Evolutionary conservation across 108 stramenopile species (phyloP).

Genomic region (Aureococcus anophagefferens): DNA sequence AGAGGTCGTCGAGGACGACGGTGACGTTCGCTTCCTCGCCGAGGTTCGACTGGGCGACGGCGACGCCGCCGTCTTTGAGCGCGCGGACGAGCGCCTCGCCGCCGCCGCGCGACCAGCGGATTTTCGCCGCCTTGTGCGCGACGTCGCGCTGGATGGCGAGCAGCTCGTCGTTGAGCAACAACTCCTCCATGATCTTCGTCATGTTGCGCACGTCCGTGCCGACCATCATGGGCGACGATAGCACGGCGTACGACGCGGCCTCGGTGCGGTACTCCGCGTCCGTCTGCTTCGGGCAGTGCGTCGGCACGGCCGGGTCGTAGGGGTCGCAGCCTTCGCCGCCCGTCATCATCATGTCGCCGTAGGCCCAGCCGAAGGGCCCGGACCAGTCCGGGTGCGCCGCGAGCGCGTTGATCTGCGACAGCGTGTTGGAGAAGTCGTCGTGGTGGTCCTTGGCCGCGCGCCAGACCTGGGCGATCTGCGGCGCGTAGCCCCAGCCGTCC

Average conservation of each 20-base stretch:
- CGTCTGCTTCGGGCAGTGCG: not conserved
- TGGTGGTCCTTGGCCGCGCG: conserved; percentile 5
- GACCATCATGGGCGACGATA: not conserved
- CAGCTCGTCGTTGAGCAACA: not conserved
- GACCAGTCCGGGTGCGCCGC: not conserved
- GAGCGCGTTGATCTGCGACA: not conserved
- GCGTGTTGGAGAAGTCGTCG: not conserved
- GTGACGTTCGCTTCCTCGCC: no score
- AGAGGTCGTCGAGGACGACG: no score
- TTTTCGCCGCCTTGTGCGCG: no score
- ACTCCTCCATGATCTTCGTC: not conserved
- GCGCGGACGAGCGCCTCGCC: no score
- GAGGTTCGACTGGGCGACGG: no score
- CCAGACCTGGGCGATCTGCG: not conserved
- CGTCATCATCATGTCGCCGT: not conserved
- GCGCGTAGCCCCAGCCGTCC: not conserved
- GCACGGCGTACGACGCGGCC: not conserved
- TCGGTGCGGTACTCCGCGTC: not conserved
- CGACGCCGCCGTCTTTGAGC: no score
- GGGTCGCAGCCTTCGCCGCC: not conserved
- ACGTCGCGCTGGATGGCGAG: not conserved
- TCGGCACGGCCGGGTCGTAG: not conserved
- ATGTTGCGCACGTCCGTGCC: not conserved
- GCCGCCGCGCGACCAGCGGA: no score
- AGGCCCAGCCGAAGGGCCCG: not conserved